Conservation (phyloP, 257 asterid species). For the Linaria vulgaris region DNA sequence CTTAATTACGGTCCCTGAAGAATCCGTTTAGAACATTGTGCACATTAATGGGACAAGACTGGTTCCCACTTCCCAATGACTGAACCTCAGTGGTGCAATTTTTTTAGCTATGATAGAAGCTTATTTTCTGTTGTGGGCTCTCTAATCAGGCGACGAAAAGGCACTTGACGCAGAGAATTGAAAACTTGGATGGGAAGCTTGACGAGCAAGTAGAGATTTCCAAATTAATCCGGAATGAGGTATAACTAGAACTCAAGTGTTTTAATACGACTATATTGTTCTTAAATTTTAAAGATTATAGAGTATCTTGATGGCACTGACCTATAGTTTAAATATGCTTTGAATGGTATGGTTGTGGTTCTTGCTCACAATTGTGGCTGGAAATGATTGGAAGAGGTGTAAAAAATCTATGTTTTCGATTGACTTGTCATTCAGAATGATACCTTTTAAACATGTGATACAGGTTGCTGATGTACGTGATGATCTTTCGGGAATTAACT, state of each 20-base stretch:
- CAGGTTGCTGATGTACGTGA: conserved; percentile 66
- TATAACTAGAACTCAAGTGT: conserved; percentile 22
- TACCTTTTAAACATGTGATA: conserved; percentile 27
- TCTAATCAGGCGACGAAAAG: conserved; percentile 68
- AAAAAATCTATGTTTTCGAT: not conserved
- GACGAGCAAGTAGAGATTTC: conserved; percentile 89
- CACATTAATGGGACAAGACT: not conserved
- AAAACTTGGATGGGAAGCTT: conserved; percentile 83
- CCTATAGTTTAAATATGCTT: not conserved
- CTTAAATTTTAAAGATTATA: not conserved
- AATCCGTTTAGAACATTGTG: not conserved
- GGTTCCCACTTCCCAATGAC: conserved; percentile 1
- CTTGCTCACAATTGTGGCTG: not conserved
- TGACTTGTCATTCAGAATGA: conserved; percentile 11
- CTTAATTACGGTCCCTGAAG: not conserved
- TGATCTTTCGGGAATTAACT: conserved; percentile 61
- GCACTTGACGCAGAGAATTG: conserved; percentile 92
- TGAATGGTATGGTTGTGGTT: not conserved
- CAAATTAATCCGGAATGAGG: conserved; percentile 71
- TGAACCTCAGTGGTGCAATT: conserved; percentile 1
- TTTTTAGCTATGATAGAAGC: not conserved
- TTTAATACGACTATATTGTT: not conserved
- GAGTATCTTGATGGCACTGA: not conserved
- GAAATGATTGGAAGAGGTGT: conserved; percentile 8
- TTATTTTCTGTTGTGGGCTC: conserved; percentile 16